phyloP scores from a whole-genome alignment of 495 filamentous ascomycete species.

The Sphaerosporella brunnea region DNA sequence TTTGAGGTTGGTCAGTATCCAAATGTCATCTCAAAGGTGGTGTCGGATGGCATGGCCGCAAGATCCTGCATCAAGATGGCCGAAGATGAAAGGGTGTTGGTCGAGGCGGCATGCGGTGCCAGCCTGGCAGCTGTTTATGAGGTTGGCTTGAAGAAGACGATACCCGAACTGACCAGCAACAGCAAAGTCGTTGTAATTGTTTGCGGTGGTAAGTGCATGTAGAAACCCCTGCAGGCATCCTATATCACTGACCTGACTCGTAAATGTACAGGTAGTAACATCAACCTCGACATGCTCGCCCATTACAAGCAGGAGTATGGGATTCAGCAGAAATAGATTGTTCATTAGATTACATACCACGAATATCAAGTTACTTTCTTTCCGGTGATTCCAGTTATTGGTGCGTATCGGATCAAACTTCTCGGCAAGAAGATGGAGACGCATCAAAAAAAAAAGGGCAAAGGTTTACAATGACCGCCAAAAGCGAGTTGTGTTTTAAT shows the following conservation, averaged over 20 bases:
- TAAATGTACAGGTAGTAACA: slow-evolving; percentile 34
- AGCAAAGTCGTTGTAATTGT: slow-evolving; percentile 70
- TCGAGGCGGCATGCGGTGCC: slow-evolving; percentile 73
- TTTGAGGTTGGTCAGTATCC: slow-evolving; percentile 38
- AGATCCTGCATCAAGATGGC: slow-evolving; percentile 56
- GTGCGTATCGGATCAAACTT: slow-evolving; percentile 80
- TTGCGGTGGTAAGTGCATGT: slow-evolving; percentile 47
- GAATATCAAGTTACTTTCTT: slow-evolving; percentile 1
- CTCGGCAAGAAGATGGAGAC: slow-evolving; percentile 54
- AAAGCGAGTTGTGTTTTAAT: too few relatives aligned
- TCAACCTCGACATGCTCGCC: slow-evolving; percentile 47
- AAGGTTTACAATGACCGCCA: too few relatives aligned
- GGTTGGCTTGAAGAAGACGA: slow-evolving; percentile 39
- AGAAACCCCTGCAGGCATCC: neutral
- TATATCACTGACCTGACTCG: too few relatives aligned
- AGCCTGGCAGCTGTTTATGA: slow-evolving; percentile 51
- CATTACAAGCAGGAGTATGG: slow-evolving; percentile 30
- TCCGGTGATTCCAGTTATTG: slow-evolving; percentile 55
- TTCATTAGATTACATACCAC: neutral
- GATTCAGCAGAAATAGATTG: neutral
- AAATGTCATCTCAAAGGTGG: slow-evolving; percentile 45
- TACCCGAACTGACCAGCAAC: slow-evolving; percentile 39
- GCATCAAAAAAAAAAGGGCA: too few relatives aligned
- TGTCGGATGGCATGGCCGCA: slow-evolving; percentile 66
- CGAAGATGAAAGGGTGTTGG: slow-evolving; percentile 62